These are phyloP conservation scores for Tardiomyces depauwii DNA, from an alignment of 1,139 yeast genomes.

Conservation along the genomic window DNA sequence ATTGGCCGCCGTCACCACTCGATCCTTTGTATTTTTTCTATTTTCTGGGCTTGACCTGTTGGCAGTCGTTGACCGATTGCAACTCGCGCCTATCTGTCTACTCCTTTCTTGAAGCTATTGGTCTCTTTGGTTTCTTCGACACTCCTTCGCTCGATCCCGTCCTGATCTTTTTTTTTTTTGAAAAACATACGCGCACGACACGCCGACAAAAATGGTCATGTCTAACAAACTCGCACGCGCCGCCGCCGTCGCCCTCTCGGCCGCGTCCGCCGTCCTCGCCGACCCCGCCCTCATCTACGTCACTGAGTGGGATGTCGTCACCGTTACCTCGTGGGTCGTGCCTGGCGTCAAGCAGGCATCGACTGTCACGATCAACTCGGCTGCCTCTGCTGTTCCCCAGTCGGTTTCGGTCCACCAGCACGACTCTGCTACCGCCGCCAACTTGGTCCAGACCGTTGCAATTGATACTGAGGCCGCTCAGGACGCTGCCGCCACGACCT, in stretches of 20 bases:
- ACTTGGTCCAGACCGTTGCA: slow-evolving; percentile 1
- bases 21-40: no score
- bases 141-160: not conserved
- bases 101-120: not conserved
- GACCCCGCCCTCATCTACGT: slow-evolving; percentile 17
- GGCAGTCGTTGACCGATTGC: no score
- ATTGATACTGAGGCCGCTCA: slow-evolving; percentile 6
- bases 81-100: no score
- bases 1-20: no score
- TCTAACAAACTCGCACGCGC: not conserved
- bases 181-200: not conserved
- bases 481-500: slow-evolving; percentile 3
- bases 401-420: slow-evolving; percentile 5
- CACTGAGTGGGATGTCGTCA: slow-evolving; percentile 15
- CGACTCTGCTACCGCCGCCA: slow-evolving; percentile 7
- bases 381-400: not conserved
- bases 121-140: not conserved
- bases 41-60: no score
- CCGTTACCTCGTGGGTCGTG: slow-evolving; percentile 15
- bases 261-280: slow-evolving; percentile 10
- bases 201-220: not conserved
- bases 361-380: slow-evolving; percentile 1
- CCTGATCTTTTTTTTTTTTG: slow-evolving; percentile 2
- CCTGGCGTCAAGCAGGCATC: slow-evolving; percentile 2
- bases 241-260: slow-evolving; percentile 1